Percentiles rank a stretch among this genome's conserved stretches.
Evolutionary conservation across 2,329 filamentous ascomycete species (phyloP).

Genomic region (Calonectria honghensis): DNA sequence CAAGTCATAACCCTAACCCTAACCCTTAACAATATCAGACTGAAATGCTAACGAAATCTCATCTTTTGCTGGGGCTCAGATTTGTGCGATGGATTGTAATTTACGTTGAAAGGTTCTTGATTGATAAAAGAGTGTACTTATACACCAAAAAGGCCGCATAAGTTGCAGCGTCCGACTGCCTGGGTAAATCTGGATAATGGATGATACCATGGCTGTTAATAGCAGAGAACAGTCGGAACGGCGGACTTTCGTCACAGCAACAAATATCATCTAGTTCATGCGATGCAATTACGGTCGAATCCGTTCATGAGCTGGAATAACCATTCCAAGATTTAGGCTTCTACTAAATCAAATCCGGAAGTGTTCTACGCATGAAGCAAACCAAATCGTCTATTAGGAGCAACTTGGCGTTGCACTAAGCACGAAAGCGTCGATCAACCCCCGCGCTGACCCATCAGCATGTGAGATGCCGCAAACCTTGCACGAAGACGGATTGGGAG

Average conservation of each 20-base stretch:
- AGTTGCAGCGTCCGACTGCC: not conserved
- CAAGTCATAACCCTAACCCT: not conserved
- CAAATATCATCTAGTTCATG: not conserved
- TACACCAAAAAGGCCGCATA: not conserved
- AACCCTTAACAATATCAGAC: not conserved
- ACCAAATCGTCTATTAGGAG: not conserved
- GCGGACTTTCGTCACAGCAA: not conserved
- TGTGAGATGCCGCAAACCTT: not conserved
- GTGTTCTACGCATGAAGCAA: too few species aligned
- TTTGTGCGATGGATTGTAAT: not conserved
- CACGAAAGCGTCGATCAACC: slow-evolving; percentile 22
- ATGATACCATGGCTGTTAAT: not conserved
- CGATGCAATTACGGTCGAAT: not conserved
- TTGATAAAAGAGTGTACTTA: not conserved
- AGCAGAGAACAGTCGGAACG: not conserved
- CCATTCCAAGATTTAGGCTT: not conserved
- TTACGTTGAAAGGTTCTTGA: too few species aligned
- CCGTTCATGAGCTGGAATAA: not conserved
- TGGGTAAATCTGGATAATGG: not conserved
- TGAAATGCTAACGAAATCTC: not conserved
- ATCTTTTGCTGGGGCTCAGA: not conserved
- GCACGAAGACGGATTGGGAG: not conserved
- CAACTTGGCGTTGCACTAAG: slow-evolving; percentile 1
- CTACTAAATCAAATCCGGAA: not conserved
- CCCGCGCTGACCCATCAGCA: slow-evolving; percentile 21